These are phyloP conservation scores for Curvularia verruculosa DNA, from an alignment of 2,329 filamentous ascomycete genomes.

Conservation along the genomic window DNA sequence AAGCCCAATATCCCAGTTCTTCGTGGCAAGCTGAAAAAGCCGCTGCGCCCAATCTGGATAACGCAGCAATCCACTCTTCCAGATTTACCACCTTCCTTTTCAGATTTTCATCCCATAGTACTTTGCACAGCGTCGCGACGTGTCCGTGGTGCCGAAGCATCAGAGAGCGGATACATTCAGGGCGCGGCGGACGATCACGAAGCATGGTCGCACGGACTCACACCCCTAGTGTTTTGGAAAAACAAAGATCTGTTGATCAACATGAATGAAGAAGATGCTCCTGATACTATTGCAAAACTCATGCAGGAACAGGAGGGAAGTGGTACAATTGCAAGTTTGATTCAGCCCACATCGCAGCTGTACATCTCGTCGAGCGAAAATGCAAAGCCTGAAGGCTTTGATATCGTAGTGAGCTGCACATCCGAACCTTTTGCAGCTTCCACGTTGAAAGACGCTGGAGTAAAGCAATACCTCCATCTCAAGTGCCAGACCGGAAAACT, in stretches of 20 bases:
- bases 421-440: slow-evolving; percentile 44
- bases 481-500: slow-evolving; percentile 74
- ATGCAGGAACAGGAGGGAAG: slow-evolving; percentile 30
- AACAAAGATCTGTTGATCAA: slow-evolving; percentile 66
- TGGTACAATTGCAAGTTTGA: slow-evolving; percentile 41
- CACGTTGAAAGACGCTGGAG: slow-evolving; percentile 17
- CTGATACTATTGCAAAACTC: slow-evolving; percentile 57
- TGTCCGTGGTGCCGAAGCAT: slow-evolving; percentile 70
- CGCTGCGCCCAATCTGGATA: slow-evolving; percentile 79
- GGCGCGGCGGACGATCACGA: slow-evolving; percentile 95
- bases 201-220: slow-evolving; percentile 85
- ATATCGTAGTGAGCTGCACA: slow-evolving; percentile 54
- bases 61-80: slow-evolving; percentile 68
- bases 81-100: slow-evolving; percentile 54
- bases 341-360: slow-evolving; percentile 51
- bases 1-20: slow-evolving; percentile 64
- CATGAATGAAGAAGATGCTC: slow-evolving; percentile 69
- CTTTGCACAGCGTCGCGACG: slow-evolving; percentile 84
- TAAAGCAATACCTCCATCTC: slow-evolving; percentile 61
- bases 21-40: slow-evolving; percentile 66
- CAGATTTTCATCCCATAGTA: slow-evolving; percentile 72
- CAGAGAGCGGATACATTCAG: slow-evolving; percentile 82
- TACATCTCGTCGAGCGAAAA: slow-evolving; percentile 50
- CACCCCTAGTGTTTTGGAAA: slow-evolving; percentile 79
- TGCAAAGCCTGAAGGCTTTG: slow-evolving; percentile 46